Base-by-base conservation (phyloP, 2,329 filamentous ascomycete species). In the Stemphylium beticola region DNA sequence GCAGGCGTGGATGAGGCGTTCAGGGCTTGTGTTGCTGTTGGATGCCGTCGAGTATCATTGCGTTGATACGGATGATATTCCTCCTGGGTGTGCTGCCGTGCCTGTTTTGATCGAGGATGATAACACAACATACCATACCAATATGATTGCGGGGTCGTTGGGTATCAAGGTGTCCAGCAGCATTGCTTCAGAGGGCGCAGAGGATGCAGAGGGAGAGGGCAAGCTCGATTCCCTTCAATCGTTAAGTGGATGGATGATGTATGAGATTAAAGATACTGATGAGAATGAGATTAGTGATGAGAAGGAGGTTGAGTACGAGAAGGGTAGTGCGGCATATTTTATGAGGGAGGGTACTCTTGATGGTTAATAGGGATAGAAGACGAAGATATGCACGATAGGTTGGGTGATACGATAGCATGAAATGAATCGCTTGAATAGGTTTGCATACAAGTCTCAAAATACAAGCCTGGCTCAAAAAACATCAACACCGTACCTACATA, bases 181-280 rank as follows among this genome's bases (percentile, higher is more conserved):
- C 32, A 48, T 32, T 7, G 36, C 32, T 33, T 42, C 6, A 14
- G 20, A 4, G 3, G 26, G 40, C 26, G 29, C 10, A 2, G 22
- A 24, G 5, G 22, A 24, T 4, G 11, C 34, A 9, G 46, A 43
- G 12, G 38, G 44, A 36, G 24, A 42, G 34, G 38, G 29, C 42
- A 42, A 49, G 50, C n/a, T 59, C 18, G 55, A 61, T 22, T 47
- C 47, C 22, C 14, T 63, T 9, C 58, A 57, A 52, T 49, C 58
- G 15, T 39, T 51, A 10, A 48, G 34, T 12, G 51, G 62, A 11
- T 63, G 60, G 61, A 49, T 55, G 24, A 59, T 60, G 58, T 64
- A 53, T 48, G 51, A 57, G 50, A 10, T 11, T 2, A 29, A 29
- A 29, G 26, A 29, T n/a, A n/a, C n/a, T n/a, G n/a, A n/a, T n/a